These are phyloP conservation scores for Fusarium sublunatum DNA, from an alignment of 2,329 filamentous ascomycete species.

Conservation along the genomic window DNA sequence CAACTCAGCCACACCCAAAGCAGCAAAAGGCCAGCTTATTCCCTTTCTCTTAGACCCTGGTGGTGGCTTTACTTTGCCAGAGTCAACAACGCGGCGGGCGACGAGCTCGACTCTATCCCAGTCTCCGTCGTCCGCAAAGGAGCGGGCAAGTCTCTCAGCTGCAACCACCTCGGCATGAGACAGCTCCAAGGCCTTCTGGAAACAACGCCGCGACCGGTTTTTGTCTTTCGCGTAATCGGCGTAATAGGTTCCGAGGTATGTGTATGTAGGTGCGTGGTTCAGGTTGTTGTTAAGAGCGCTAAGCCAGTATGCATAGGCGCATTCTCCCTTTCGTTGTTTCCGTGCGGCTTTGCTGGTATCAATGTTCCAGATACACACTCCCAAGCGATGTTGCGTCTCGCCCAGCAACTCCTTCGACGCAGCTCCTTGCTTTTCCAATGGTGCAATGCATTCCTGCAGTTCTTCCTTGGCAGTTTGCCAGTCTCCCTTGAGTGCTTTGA, in stretches of 20 bases:
- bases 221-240: conserved; percentile 90
- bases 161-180: conserved; percentile 87
- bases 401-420: conserved; percentile 76
- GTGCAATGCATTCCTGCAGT: conserved; percentile 74
- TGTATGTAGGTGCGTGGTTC: conserved; percentile 91
- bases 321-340: conserved; percentile 76
- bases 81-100: conserved; percentile 89
- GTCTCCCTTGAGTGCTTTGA: conserved; percentile 84
- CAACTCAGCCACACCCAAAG: conserved; percentile 91
- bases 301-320: conserved; percentile 84
- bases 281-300: conserved; percentile 86
- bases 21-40: conserved; percentile 95
- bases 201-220: conserved; percentile 87
- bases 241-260: conserved; percentile 89
- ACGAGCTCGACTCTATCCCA: conserved; percentile 98
- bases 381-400: conserved; percentile 87
- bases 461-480: conserved; percentile 74
- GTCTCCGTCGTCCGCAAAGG: conserved; percentile 89
- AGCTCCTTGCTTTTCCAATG: conserved; percentile 71
- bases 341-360: conserved; percentile 79
- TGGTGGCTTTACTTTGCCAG: conserved; percentile 89
- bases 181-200: conserved; percentile 95
- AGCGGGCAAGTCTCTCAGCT: conserved; percentile 85
- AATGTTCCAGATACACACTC: conserved; percentile 86
- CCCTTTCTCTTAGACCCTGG: conserved; percentile 94